Evolutionary conservation across 208 protist species (phyloP), one percentile per base, ranked within the genome.

Genomic region (Leishmania tropica): DNA sequence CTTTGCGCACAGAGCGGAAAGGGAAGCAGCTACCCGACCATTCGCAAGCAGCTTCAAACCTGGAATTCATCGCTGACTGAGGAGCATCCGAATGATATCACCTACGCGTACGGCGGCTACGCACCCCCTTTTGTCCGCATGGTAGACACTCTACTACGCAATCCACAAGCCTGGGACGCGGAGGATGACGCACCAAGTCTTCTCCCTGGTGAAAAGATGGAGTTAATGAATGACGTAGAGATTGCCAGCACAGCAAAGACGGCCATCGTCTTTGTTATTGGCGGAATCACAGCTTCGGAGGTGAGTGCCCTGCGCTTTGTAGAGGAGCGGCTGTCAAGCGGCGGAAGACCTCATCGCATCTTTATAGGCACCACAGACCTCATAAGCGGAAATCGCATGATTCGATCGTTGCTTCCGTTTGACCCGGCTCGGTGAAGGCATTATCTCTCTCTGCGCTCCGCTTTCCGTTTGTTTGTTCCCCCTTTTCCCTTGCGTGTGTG

Each of bases 271-370:
- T 97, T 98, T 88, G 93, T 99, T 72, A 90, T 99, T 75, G 98
- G 98, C 28, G 98, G 98, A 28, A 83, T 99, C 40, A 99, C 98
- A 5, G 93, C 90, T 70, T 90, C 96, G 0, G 98, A 99, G 82
- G 95, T 99, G 17, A 96, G 93, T 51, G 88, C 94, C 21, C 53
- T 99, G 37, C 92, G 98, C 73, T 97, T 94, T 79, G 75, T 99
- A 15, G 86, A 94, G 56, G 79, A 79, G 40, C 87, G 86, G 60
- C 81, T 94, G 21, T 83, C 88, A 4, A 85, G 88, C 17, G 37
- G 78, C 68, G 90, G 85, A 77, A 72, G 81, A 53, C 79, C 85
- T 60, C 87, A 89, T 62, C 79, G 85, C 48, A 89, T 96, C 67
- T 86, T 95, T 51, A 77, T 97, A 58, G 81, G 80, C 5, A 82